phyloP scores from a whole-genome alignment of 148 eudicot genomes.

The Persicaria tinctoria region DNA sequence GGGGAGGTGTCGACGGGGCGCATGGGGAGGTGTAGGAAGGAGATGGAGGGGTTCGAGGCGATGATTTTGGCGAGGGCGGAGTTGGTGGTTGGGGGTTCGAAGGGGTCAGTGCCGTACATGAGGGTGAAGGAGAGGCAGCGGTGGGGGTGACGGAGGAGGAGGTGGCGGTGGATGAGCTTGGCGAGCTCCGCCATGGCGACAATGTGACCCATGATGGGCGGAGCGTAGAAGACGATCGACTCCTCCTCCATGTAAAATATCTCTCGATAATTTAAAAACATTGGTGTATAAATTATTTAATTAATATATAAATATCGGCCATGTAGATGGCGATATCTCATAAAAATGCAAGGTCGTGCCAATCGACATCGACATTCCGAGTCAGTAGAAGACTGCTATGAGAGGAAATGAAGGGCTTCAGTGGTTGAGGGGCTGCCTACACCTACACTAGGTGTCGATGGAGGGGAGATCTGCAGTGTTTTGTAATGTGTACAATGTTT shows the following conservation, averaged over 20 bases:
- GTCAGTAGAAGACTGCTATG: too few species aligned
- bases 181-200: constrained; percentile 30
- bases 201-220: constrained; percentile 33
- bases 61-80: constrained; percentile 14
- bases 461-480: too few species aligned
- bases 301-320: too few species aligned
- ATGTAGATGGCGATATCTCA: too few species aligned
- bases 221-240: constrained; percentile 23
- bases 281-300: too few species aligned
- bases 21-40: constrained; percentile 19
- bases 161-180: constrained; percentile 23
- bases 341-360: too few species aligned
- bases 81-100: constrained; percentile 18
- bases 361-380: too few species aligned
- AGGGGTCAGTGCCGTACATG: constrained; percentile 21
- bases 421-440: too few species aligned
- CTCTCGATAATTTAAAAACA: neutral
- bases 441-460: too few species aligned
- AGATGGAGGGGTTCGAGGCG: constrained; percentile 22
- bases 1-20: constrained; percentile 9
- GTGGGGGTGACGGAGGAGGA: constrained; percentile 21
- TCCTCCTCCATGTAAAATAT: neutral
- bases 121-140: constrained; percentile 23
- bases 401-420: too few species aligned
- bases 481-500: too few species aligned